Conservation (phyloP, 768 basidiomycete genomes). For the Suillus hirtellus region DNA sequence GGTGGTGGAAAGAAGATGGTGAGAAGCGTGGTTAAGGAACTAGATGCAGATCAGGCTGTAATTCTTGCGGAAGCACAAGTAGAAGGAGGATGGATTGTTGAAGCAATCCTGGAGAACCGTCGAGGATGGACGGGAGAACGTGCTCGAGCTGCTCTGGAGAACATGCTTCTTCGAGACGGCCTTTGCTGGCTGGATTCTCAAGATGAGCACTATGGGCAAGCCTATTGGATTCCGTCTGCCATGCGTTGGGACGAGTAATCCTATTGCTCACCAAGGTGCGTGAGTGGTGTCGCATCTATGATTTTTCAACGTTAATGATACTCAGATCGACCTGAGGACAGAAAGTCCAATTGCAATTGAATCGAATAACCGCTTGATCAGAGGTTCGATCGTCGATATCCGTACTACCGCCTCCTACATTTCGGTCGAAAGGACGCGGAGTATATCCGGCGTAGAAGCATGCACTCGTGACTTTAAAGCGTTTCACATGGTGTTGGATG, state of each 20-base stretch:
- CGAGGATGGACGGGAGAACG: conserved; percentile 82
- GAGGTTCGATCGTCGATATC: neutral
- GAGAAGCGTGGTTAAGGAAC: conserved; percentile 83
- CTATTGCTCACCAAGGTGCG: neutral
- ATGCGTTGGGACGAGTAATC: conserved; percentile 78
- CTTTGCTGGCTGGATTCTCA: conserved; percentile 96
- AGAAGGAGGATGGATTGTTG: conserved; percentile 68
- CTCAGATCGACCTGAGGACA: neutral
- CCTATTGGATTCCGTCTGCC: conserved; percentile 88
- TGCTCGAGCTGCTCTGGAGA: conserved; percentile 76
- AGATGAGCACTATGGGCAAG: conserved; percentile 59
- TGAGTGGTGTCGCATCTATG: neutral
- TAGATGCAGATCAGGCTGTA: conserved; percentile 86
- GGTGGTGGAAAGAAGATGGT: conserved; percentile 76
- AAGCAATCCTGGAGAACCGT: conserved; percentile 55
- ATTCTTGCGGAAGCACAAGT: conserved; percentile 75
- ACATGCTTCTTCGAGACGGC: conserved; percentile 89
- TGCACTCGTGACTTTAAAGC: neutral
- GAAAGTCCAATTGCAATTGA: neutral
- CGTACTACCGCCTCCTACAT: neutral
- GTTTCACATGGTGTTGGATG: neutral
- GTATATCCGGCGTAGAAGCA: neutral
- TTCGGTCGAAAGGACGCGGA: neutral
- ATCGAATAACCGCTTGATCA: neutral
- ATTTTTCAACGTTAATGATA: neutral